These are phyloP conservation scores for Coemansia sp. DNA, from an alignment of 192 early-diverging fungal species.

Conservation along the genomic window DNA sequence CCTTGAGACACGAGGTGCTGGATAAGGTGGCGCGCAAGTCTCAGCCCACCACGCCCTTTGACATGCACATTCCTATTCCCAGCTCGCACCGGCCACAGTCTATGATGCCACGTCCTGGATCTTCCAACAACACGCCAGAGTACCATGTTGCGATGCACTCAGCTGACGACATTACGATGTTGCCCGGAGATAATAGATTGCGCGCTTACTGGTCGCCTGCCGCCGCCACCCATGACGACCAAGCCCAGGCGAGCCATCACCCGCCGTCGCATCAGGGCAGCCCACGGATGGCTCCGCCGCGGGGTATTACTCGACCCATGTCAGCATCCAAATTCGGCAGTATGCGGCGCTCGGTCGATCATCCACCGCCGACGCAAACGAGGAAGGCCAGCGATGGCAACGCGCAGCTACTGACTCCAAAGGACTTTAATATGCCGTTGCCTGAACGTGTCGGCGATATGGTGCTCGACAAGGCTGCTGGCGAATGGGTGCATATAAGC, in stretches of 20 bases:
- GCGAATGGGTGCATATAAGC: constrained; percentile 49
- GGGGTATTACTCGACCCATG: constrained; percentile 1
- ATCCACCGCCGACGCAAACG: constrained; percentile 25
- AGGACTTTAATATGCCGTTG: constrained; percentile 36
- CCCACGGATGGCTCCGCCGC: constrained; percentile 4
- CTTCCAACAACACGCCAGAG: constrained; percentile 3
- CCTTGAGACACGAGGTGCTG: constrained; percentile 45
- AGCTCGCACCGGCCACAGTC: constrained; percentile 23
- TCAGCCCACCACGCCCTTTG: constrained; percentile 44
- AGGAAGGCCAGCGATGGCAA: constrained; percentile 51
- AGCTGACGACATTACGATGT: constrained; percentile 33
- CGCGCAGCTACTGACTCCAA: constrained; percentile 37
- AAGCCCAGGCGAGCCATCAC: constrained; percentile 2
- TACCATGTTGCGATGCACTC: constrained; percentile 5
- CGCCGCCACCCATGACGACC: constrained; percentile 18
- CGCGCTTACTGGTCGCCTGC: constrained; percentile 29
- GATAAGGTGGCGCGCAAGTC: constrained; percentile 48
- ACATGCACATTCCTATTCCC: constrained; percentile 15
- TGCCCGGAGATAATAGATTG: constrained; percentile 35
- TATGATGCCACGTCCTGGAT: constrained; percentile 22
- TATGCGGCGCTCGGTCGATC: constrained; percentile 21
- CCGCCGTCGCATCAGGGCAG: constrained; percentile 15
- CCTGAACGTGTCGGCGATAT: constrained; percentile 49
- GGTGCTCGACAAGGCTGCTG: constrained; percentile 41
- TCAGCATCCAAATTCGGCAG: constrained; percentile 27